phyloP scores from a whole-genome alignment of 371 early-diverging fungal species.

The Lichtheimia hyalospora region DNA sequence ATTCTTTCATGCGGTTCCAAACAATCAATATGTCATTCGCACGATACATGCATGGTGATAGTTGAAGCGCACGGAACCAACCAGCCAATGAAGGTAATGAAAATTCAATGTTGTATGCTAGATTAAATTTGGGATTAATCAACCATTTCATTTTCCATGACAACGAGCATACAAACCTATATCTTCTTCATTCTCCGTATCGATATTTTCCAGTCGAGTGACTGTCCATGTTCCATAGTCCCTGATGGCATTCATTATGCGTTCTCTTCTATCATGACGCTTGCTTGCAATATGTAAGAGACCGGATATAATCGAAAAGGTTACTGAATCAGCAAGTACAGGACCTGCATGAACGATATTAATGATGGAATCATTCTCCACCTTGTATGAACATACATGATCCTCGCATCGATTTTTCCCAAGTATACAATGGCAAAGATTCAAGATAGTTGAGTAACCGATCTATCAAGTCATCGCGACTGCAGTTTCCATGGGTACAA shows the following conservation, averaged over 20 bases:
- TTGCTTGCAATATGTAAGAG: slow-evolving; percentile 53
- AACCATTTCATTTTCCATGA: neutral
- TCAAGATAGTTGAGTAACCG: slow-evolving; percentile 36
- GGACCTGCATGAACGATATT: slow-evolving; percentile 8
- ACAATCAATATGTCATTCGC: slow-evolving; percentile 45
- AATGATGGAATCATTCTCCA: neutral
- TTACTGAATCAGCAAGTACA: slow-evolving; percentile 35
- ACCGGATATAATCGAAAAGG: slow-evolving; percentile 36
- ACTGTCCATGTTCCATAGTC: slow-evolving; percentile 17
- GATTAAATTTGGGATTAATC: neutral
- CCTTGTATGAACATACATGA: slow-evolving; percentile 24
- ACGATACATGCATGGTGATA: slow-evolving; percentile 50
- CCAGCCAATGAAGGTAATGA: slow-evolving; percentile 70
- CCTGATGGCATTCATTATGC: slow-evolving; percentile 30
- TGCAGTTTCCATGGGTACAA: slow-evolving; percentile 25
- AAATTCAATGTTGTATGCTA: slow-evolving; percentile 56
- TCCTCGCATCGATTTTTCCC: slow-evolving; percentile 20
- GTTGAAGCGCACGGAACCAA: slow-evolving; percentile 60
- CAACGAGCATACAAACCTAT: neutral
- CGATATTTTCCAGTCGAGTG: slow-evolving; percentile 3
- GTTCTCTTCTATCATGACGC: slow-evolving; percentile 30
- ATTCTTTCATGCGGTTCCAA: slow-evolving; percentile 44
- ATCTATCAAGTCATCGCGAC: slow-evolving; percentile 26
- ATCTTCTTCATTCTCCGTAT: slow-evolving; percentile 1
- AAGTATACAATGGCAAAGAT: slow-evolving; percentile 27